Percentiles rank a stretch among this genome's conserved stretches.
phyloP scores from a whole-genome alignment of 176 grass and related monocot species.

The Zea luxurians region DNA sequence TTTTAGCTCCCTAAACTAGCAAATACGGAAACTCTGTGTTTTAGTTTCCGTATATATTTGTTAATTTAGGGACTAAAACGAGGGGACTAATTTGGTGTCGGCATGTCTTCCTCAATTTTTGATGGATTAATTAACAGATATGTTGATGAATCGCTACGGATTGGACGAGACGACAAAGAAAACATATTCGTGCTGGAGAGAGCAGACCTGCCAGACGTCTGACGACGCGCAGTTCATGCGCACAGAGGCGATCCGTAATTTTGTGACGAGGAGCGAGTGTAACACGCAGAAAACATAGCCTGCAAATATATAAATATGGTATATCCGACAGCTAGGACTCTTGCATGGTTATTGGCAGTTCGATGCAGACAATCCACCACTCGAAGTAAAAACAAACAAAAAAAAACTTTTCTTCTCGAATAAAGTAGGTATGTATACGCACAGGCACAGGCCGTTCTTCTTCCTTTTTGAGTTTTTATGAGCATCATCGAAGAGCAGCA shows the following conservation, averaged over 20 bases:
- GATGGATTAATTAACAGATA: slow-evolving; percentile 46
- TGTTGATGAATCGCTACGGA: slow-evolving; percentile 68
- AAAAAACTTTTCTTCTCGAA: not conserved
- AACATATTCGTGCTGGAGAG: slow-evolving; percentile 94
- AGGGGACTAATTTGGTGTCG: no score
- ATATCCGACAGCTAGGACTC: not conserved
- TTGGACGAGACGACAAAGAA: slow-evolving; percentile 85
- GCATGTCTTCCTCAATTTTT: slow-evolving; percentile 23
- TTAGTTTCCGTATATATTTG: no score
- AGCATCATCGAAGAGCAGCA: not conserved
- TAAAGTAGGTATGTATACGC: not conserved
- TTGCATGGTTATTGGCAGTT: not conserved
- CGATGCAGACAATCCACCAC: not conserved
- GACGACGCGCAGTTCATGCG: not conserved
- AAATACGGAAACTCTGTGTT: no score
- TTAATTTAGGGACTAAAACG: no score
- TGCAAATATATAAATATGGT: not conserved
- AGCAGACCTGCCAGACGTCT: slow-evolving; percentile 43
- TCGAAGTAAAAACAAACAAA: not conserved
- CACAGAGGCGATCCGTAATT: not conserved
- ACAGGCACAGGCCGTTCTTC: not conserved
- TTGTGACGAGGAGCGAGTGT: not conserved
- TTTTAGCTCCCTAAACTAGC: no score
- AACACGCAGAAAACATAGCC: not conserved
- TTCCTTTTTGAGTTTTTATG: not conserved